Percentiles rank a stretch among this genome's conserved stretches.
Evolutionary conservation across 2,329 filamentous ascomycete species (phyloP).

Genomic region (Tolypocladium amazonense): DNA sequence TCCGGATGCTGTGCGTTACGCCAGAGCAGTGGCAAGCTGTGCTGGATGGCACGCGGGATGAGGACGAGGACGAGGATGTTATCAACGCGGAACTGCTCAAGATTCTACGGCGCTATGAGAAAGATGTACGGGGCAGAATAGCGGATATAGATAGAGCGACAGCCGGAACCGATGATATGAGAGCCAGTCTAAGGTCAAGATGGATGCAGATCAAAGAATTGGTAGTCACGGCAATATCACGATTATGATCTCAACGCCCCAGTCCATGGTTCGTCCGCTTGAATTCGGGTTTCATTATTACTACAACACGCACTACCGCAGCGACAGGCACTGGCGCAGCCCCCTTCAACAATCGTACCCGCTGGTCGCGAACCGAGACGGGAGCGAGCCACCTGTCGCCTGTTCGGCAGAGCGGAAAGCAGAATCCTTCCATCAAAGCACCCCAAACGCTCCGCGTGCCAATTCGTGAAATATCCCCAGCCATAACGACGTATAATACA

Average conservation of each 20-base stretch:
- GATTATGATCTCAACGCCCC: slow-evolving; percentile 3
- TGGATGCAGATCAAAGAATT: slow-evolving; percentile 16
- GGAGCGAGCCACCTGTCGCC: not conserved
- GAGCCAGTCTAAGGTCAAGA: slow-evolving; percentile 7
- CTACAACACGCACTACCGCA: not conserved
- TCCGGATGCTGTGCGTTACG: slow-evolving; percentile 27
- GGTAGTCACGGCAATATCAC: slow-evolving; percentile 8
- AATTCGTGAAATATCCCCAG: not conserved
- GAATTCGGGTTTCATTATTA: not conserved
- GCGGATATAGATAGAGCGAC: slow-evolving; percentile 18
- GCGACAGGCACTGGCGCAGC: not conserved
- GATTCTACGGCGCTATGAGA: slow-evolving; percentile 26
- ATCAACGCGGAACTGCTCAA: slow-evolving; percentile 25
- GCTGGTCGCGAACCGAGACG: not conserved
- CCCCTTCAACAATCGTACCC: not conserved
- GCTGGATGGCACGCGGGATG: slow-evolving; percentile 35
- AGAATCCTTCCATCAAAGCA: not conserved
- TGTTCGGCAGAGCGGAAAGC: not conserved
- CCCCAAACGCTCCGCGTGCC: slow-evolving; percentile 4
- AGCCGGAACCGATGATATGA: slow-evolving; percentile 16
- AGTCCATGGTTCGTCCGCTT: not conserved
- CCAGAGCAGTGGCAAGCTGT: slow-evolving; percentile 28
- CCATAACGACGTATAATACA: slow-evolving; percentile 4
- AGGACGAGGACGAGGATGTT: slow-evolving; percentile 30
- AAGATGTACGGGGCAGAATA: slow-evolving; percentile 18